Conservation (phyloP, 352 stramenopile genomes). For the Globisporangium irregulare region DNA sequence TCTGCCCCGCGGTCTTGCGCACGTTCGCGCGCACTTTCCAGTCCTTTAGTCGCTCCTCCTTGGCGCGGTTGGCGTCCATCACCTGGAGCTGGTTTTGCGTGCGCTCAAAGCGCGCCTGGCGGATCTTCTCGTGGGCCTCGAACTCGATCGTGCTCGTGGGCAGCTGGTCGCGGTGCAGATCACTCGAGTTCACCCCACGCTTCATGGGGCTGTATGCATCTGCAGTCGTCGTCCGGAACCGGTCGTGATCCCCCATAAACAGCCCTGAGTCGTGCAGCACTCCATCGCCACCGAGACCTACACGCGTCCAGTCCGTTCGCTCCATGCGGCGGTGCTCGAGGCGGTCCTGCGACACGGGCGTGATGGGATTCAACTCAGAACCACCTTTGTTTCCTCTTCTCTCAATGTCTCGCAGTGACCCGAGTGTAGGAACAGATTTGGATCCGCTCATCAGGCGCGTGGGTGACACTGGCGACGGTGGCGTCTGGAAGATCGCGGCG, state of each 20-base stretch:
- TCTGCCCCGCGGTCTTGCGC: slow-evolving; percentile 41
- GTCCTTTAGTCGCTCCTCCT: slow-evolving; percentile 41
- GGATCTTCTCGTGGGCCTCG: slow-evolving; percentile 26
- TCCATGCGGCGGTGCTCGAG: slow-evolving; percentile 52
- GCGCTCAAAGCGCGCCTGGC: slow-evolving; percentile 38
- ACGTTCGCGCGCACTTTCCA: slow-evolving; percentile 55
- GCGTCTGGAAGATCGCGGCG: slow-evolving; percentile 25
- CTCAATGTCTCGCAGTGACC: slow-evolving; percentile 13
- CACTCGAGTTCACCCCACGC: slow-evolving; percentile 35
- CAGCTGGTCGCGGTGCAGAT: slow-evolving; percentile 35
- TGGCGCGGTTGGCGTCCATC: slow-evolving; percentile 24
- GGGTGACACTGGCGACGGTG: slow-evolving; percentile 12
- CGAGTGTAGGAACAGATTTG: slow-evolving; percentile 26
- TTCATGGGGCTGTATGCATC: slow-evolving; percentile 53
- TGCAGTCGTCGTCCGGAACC: slow-evolving; percentile 53
- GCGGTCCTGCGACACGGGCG: slow-evolving; percentile 43
- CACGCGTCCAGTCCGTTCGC: slow-evolving; percentile 72
- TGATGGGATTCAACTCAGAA: slow-evolving; percentile 28
- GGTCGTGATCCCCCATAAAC: slow-evolving; percentile 37
- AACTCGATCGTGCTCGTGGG: slow-evolving; percentile 33
- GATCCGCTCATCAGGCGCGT: slow-evolving; percentile 14
- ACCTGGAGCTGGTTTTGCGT: slow-evolving; percentile 40
- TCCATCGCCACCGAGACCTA: slow-evolving; percentile 72
- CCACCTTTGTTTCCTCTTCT: slow-evolving; percentile 11
- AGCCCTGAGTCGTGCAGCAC: slow-evolving; percentile 37